phyloP scores from a whole-genome alignment of 179 eudicot genomes.

The Pouteria campechiana region DNA sequence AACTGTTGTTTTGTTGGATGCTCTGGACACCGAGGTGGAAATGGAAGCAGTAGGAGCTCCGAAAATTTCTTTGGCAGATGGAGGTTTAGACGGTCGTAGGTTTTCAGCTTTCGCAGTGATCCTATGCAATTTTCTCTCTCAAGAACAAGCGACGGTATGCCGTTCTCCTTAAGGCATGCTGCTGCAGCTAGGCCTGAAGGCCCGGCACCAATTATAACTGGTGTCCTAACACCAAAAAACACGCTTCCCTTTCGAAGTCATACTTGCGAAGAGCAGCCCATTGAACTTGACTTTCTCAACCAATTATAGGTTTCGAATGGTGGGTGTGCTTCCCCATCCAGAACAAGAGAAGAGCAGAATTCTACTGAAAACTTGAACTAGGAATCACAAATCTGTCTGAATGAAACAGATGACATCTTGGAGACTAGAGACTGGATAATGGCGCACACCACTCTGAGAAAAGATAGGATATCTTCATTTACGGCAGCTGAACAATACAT shows the following conservation, averaged over 20 bases:
- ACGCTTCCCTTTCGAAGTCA: background rate
- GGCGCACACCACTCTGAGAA: too few species aligned
- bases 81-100: conserved; percentile 44
- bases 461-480: too few species aligned
- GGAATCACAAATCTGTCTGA: background rate
- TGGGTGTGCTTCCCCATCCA: background rate
- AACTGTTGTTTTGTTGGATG: conserved; percentile 39
- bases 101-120: conserved; percentile 40
- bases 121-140: conserved; percentile 42
- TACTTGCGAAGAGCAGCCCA: background rate
- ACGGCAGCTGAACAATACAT: too few species aligned
- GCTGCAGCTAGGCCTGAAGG: conserved; percentile 61
- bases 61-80: conserved; percentile 54
- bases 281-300: background rate
- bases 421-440: background rate
- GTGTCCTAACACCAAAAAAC: conserved; percentile 27
- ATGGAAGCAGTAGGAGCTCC: conserved; percentile 37
- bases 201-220: conserved; percentile 52
- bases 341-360: background rate
- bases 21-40: conserved; percentile 30
- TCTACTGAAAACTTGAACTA: background rate
- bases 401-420: background rate
- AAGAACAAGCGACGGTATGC: conserved; percentile 29
- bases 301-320: too few species aligned
- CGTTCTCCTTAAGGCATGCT: conserved; percentile 31